Evolutionary conservation across 2,329 filamentous ascomycete genomes (phyloP).

Genomic region (Cyclaneusma minus): DNA sequence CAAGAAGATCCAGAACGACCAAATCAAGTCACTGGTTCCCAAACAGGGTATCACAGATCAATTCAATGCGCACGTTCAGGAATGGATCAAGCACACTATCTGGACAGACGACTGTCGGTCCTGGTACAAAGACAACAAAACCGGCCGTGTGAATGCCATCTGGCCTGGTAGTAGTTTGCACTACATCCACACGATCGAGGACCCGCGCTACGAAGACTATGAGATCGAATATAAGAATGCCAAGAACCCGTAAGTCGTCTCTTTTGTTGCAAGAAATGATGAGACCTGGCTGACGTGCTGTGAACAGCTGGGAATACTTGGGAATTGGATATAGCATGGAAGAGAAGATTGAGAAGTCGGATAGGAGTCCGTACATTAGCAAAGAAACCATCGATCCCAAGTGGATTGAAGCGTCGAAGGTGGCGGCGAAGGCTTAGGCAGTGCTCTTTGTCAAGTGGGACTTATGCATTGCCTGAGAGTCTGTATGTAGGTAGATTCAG

Average conservation of each 20-base stretch:
- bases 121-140: conserved; percentile 31
- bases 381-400: conserved; percentile 19
- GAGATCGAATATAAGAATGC: conserved; percentile 23
- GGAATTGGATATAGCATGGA: conserved; percentile 18
- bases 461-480: too few relatives aligned
- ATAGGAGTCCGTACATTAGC: conserved; percentile 18
- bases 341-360: conserved; percentile 11
- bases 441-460: too few relatives aligned
- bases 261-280: conserved; percentile 1
- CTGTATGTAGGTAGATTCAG: too few relatives aligned
- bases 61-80: too few relatives aligned
- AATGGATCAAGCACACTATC: conserved; percentile 32
- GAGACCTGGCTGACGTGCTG: conserved; percentile 10
- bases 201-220: conserved; percentile 27
- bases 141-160: conserved; percentile 28
- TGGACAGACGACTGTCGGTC: conserved; percentile 28
- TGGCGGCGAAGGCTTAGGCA: too few relatives aligned
- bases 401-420: conserved; percentile 17
- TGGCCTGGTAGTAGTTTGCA: conserved; percentile 35
- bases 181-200: conserved; percentile 25
- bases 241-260: conserved; percentile 7
- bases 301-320: conserved; percentile 18
- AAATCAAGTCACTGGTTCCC: too few relatives aligned
- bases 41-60: too few relatives aligned
- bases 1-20: too few relatives aligned